Evolutionary conservation across 805 yeast genomes (phyloP).

Genomic region (Groenewaldozyma tartarivorans): DNA sequence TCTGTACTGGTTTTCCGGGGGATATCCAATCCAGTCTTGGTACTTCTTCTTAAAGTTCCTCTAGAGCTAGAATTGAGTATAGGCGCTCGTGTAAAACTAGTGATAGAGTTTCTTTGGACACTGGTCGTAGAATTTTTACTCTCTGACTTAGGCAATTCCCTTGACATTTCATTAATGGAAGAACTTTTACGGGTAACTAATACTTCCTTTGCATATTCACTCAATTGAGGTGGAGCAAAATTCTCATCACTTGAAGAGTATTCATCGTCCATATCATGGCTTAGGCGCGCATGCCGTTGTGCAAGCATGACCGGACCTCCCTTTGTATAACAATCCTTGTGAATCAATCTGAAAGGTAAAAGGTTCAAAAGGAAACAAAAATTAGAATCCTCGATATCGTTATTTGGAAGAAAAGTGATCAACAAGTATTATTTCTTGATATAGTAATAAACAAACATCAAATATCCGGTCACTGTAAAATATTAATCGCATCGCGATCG

Average conservation of each 20-base stretch:
- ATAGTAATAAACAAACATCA: no score
- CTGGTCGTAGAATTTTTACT: neutral
- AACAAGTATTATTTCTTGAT: no score
- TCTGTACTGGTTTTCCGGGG: neutral
- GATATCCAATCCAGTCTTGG: neutral
- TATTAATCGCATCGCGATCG: no score
- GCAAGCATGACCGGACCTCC: no score
- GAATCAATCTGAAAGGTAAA: no score
- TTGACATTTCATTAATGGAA: neutral
- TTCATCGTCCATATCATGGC: conserved; percentile 30
- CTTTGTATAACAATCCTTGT: no score
- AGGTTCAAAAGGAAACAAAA: no score
- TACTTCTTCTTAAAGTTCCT: neutral
- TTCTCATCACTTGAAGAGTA: conserved; percentile 34
- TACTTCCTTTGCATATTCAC: conserved; percentile 48
- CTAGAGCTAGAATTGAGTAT: neutral
- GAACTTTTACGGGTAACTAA: conserved; percentile 26
- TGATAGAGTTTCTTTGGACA: neutral
- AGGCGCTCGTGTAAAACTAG: neutral
- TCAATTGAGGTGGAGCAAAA: conserved; percentile 50
- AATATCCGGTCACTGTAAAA: no score
- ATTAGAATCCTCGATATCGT: no score
- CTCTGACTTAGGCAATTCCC: conserved; percentile 5
- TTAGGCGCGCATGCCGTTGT: no score
- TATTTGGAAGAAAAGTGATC: no score